A percentile compares a stretch with the other conserved stretches of the same genome.
Evolutionary conservation across 2,329 filamentous ascomycete species (phyloP).

Genomic region (Claviceps cyperi): DNA sequence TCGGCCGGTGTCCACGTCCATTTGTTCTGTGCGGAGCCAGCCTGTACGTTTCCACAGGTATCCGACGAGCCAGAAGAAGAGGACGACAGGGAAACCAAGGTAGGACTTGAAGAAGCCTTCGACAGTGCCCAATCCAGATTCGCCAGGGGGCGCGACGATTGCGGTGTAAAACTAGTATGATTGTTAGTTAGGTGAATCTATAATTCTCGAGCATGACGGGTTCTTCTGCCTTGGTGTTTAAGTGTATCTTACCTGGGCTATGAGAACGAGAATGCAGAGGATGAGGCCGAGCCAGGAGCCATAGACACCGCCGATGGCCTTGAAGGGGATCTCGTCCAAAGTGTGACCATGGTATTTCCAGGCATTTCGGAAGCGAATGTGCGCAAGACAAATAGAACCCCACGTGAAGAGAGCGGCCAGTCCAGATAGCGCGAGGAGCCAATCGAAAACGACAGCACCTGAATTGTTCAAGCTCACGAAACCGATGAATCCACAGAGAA

Average conservation of each 20-base stretch:
- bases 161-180: slow-evolving; percentile 32
- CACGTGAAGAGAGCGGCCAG: slow-evolving; percentile 49
- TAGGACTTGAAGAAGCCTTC: slow-evolving; percentile 41
- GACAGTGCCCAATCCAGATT: slow-evolving; percentile 22
- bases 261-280: slow-evolving; percentile 39
- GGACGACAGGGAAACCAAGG: slow-evolving; percentile 38
- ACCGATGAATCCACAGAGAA: slow-evolving; percentile 35
- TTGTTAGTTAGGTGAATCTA: neutral
- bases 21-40: slow-evolving; percentile 43
- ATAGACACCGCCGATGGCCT: slow-evolving; percentile 41
- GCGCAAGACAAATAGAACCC: slow-evolving; percentile 47
- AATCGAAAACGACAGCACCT: slow-evolving; percentile 40
- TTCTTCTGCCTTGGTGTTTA: neutral
- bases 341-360: slow-evolving; percentile 45
- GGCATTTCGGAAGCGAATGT: slow-evolving; percentile 49
- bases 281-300: slow-evolving; percentile 49
- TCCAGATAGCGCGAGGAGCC: slow-evolving; percentile 47
- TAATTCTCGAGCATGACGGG: neutral
- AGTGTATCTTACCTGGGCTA: slow-evolving; percentile 30
- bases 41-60: slow-evolving; percentile 52
- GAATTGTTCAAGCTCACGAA: slow-evolving; percentile 28
- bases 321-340: slow-evolving; percentile 53
- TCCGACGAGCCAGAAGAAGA: slow-evolving; percentile 41
- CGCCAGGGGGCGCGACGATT: slow-evolving; percentile 22
- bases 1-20: slow-evolving; percentile 54